Evolutionary conservation across 139 green algal species (phyloP), one percentile per base, ranked within the genome.

Genomic region (Pseudopediastrum boryanum): DNA sequence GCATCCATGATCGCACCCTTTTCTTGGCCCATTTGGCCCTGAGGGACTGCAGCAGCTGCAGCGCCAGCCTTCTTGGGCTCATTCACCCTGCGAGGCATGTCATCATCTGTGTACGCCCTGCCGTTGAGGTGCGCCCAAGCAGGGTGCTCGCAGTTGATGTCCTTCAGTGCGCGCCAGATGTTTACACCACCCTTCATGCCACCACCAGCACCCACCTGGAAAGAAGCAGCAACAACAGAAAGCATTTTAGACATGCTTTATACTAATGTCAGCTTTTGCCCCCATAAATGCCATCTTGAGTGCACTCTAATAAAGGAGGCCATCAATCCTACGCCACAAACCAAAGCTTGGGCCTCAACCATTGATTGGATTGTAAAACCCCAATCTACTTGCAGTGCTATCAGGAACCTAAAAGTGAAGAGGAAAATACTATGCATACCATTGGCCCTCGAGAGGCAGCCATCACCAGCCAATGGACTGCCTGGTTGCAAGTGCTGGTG

Each of bases 181-280:
- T 89, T 89, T 48, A 81, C 78, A 42, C 84, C 87, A 42, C 82
- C 84, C 82, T 91, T 91, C 74, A 89, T 87, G 64, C 87, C 87
- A 27, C 87, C 87, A 31, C 87, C 87, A 38, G 88, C 84, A 31
- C 87, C 87, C 33, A 91, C 81, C 81, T 90, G 81, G 39, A 82
- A 69, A 46, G 36, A 25, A 46, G 64, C 35, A 46, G 33, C 48
- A 19, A 16, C 12, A 46, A 38, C 33, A 48, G 1, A 43, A n/a
- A n/a, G n/a, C n/a, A n/a, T n/a, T n/a, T n/a, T n/a, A n/a, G n/a
- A n/a, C n/a, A n/a, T n/a, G n/a, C n/a, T n/a, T n/a, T n/a, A n/a
- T n/a, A n/a, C n/a, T n/a, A n/a, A n/a, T n/a, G n/a, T n/a, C n/a
- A n/a, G n/a, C n/a, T n/a, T n/a, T n/a, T 39, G n/a, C 5, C n/a